These are phyloP conservation scores for Xylariomycetidae sp. DNA, from an alignment of 2,329 filamentous ascomycete genomes.

Conservation along the genomic window DNA sequence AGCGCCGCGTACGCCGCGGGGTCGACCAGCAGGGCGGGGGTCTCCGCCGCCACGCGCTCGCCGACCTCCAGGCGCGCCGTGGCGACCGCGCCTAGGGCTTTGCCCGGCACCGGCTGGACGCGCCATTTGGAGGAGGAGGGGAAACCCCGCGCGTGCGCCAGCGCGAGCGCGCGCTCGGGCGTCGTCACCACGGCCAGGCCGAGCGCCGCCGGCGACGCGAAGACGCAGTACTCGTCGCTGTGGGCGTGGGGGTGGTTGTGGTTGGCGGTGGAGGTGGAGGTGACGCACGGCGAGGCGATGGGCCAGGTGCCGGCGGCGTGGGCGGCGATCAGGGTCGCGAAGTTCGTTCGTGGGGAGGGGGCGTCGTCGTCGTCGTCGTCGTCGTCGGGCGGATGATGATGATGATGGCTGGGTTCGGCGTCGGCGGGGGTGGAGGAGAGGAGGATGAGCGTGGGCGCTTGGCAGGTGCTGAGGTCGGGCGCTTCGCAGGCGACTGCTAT, in stretches of 20 bases:
- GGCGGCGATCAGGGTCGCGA: too few species aligned
- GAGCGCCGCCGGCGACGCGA: constrained; percentile 21
- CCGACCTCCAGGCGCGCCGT: constrained; percentile 27
- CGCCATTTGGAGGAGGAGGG: constrained; percentile 22
- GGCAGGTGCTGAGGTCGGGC: too few species aligned
- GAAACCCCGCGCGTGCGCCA: constrained; percentile 22
- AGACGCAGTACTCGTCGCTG: constrained; percentile 32
- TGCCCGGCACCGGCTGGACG: constrained; percentile 32
- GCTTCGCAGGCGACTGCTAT: too few species aligned
- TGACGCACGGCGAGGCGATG: constrained; percentile 7
- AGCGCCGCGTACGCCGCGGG: constrained; percentile 30
- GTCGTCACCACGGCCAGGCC: constrained; percentile 34
- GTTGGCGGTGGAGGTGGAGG: constrained; percentile 11
- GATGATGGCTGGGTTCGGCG: too few species aligned
- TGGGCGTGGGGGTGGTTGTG: constrained; percentile 30
- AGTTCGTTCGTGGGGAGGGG: too few species aligned
- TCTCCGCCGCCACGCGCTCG: constrained; percentile 33
- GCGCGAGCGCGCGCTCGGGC: constrained; percentile 23
- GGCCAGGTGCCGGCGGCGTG: constrained; percentile 4
- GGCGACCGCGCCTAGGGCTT: constrained; percentile 33
- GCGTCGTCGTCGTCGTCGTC: too few species aligned
- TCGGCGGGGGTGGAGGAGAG: too few species aligned
- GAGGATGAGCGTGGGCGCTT: too few species aligned
- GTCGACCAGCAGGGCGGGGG: constrained; percentile 33
- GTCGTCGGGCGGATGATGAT: too few species aligned